Base-by-base conservation (phyloP, 305 asterid genomes). In the Nicotiana rustica region DNA sequence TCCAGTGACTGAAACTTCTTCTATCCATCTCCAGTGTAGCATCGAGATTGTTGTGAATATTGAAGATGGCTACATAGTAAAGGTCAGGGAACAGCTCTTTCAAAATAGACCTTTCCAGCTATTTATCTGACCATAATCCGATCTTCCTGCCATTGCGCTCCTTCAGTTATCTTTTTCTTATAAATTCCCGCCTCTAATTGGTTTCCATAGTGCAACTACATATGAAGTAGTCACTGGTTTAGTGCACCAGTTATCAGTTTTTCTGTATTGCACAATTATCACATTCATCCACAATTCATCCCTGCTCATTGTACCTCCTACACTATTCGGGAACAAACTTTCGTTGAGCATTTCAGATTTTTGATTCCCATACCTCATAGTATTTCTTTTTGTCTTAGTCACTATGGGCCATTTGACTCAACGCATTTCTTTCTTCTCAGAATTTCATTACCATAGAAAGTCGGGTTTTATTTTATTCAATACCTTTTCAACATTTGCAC, bases 161-260 rank as follows among this genome's bases (percentile, higher is more conserved):
- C 67, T 62, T 62, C 35, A 21, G 35, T 21, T 62, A 10, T 62
- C 35, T 62, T 60, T 62, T 25, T 6, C 13, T 31, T 10, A 62
- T 10, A 62, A 62, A 62, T 10, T 4, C 56, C 56, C 5, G 0
- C 29, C 10, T 15, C 31, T 18, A 69, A 69, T 38, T 68, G 55
- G 76, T 68, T 68, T 10, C n/a, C 4, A 0, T n/a, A 18, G 44
- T 38, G 56, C 57, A 69, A 69, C 10, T 36, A 33, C 75, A 17
- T 69, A 69, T 38, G 77, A 36, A 69, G 77, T 36, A 68, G 57
- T 49, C 77, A 69, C 57, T 36, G 57, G 33, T 36, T 38, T 38
- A 38, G 33, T 38, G 77, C 56, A 69, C 25, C 29, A 67, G 55
- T 66, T 67, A 17, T 35, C 4, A 35, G 15, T n/a, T 67, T 41